Evolutionary conservation across 2,329 filamentous ascomycete species (phyloP), one percentile per base, ranked within the genome.

Genomic region (Massarina eburnea): DNA sequence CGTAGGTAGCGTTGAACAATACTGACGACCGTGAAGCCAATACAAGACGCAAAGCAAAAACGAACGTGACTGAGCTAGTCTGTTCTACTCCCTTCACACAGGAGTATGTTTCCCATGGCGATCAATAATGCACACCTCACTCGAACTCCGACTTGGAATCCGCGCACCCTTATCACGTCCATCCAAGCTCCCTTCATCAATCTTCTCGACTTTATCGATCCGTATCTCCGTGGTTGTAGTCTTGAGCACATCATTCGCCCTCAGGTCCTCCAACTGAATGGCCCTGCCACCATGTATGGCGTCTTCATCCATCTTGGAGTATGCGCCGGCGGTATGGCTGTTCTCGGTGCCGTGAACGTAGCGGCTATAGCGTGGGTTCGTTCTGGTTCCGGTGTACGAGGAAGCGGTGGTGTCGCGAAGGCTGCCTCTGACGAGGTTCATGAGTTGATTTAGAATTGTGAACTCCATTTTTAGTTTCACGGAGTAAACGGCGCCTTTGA

Each of bases 391-490:
- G 4, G 45, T 38, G 39, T 35, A n/a, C 7, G 29, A 21, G 3
- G 34, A 41, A 5, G n/a, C 26, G 33, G 12, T 29, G 7, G 27
- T 24, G 24, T 35, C 45, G 18, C 42, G 46, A 17, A 51, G 46
- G 12, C 45, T 44, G 19, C 48, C 45, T 20, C 43, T 41, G 10
- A 54, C 48, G 41, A 55, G 54, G 43, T 53, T 49, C 37, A 57
- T 47, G 33, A 62, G 58, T 38, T 56, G 51, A 36, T 79, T 72
- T 17, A 83, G 65, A 44, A 83, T 74, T 15, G 76, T 72, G 53
- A 76, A 75, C 58, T 82, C 80, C 15, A 80, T 68, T 52, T 79
- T 78, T 17, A 79, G 66, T 57, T 75, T 75, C 48, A 74, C 55
- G 46, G 67, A 68, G 54, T 74, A 75, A 18, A 70, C 64, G 10